Percentiles rank a stretch among this genome's conserved stretches.
phyloP scores from a whole-genome alignment of 371 early-diverging fungal genomes.

The Mycotypha africana region DNA sequence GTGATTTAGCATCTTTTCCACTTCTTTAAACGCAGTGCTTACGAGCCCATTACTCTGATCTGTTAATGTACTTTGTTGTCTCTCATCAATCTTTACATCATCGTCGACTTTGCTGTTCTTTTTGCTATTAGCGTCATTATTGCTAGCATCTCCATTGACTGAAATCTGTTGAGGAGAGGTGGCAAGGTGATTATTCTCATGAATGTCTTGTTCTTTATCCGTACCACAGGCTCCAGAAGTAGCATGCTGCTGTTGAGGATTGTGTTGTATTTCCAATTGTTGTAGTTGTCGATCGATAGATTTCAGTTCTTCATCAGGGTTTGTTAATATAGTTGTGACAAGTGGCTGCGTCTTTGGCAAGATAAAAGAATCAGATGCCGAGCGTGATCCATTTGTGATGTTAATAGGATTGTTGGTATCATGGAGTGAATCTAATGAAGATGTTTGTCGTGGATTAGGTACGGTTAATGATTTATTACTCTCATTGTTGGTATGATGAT shows the following conservation, averaged over 20 bases:
- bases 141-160: too few relatives aligned
- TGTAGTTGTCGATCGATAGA: constrained; percentile 26
- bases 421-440: not conserved
- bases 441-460: too few relatives aligned
- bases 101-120: not conserved
- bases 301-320: constrained; percentile 29
- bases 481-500: too few relatives aligned
- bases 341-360: not conserved
- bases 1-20: constrained; percentile 16
- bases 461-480: too few relatives aligned
- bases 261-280: constrained; percentile 12
- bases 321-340: constrained; percentile 13
- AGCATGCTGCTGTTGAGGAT: too few relatives aligned
- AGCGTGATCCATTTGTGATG: not conserved
- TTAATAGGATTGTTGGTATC: not conserved
- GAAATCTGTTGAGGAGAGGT: too few relatives aligned
- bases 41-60: constrained; percentile 11
- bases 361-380: not conserved
- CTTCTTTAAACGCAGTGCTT: constrained; percentile 18
- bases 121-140: too few relatives aligned
- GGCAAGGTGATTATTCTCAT: too few relatives aligned
- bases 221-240: too few relatives aligned
- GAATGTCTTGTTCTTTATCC: too few relatives aligned
- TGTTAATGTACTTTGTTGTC: constrained; percentile 1
- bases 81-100: not conserved